Percentiles rank a stretch among this genome's conserved stretches.
Conservation (phyloP, 768 basidiomycete species). For the Cyclocybe cylindracea region DNA sequence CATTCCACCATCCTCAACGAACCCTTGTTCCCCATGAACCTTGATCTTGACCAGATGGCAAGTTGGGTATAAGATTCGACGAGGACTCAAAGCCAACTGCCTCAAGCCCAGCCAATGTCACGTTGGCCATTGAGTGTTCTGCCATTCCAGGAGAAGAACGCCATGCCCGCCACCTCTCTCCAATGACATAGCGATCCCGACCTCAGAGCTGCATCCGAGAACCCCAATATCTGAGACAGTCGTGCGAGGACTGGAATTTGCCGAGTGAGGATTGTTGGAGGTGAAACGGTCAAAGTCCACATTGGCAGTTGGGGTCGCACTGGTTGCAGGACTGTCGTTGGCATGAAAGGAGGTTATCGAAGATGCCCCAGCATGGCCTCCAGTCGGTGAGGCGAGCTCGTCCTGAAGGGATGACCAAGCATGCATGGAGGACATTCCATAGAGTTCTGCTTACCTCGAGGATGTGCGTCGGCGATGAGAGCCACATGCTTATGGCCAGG, state of each 20-base stretch:
- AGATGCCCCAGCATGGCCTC: conserved; percentile 33
- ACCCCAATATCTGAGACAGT: conserved; percentile 32
- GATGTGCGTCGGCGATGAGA: conserved; percentile 17
- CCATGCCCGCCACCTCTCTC: too few relatives aligned
- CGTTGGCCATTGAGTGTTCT: not conserved
- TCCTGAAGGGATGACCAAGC: conserved; percentile 28
- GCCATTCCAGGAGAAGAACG: conserved; percentile 38
- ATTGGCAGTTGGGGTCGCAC: conserved; percentile 7
- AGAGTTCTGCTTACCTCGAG: conserved; percentile 33
- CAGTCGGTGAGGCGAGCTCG: conserved; percentile 40
- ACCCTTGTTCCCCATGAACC: conserved; percentile 35
- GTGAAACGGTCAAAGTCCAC: not conserved
- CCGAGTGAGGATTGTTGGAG: conserved; percentile 1
- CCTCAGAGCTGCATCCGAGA: conserved; percentile 39
- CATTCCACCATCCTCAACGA: conserved; percentile 43
- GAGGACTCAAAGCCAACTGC: conserved; percentile 36
- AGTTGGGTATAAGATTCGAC: conserved; percentile 13
- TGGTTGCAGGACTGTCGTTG: conserved; percentile 11
- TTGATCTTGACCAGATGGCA: conserved; percentile 14
- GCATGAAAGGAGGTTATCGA: conserved; percentile 30
- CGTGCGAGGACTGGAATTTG: conserved; percentile 26
- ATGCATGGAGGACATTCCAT: conserved; percentile 40
- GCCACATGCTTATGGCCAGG: conserved; percentile 28
- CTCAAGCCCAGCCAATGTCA: conserved; percentile 43
- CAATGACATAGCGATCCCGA: conserved; percentile 32